Percentiles rank a stretch among this genome's conserved stretches.
These are phyloP conservation scores for Botrytis pseudocinerea DNA, from an alignment of 2,329 filamentous ascomycete genomes.

Conservation along the genomic window DNA sequence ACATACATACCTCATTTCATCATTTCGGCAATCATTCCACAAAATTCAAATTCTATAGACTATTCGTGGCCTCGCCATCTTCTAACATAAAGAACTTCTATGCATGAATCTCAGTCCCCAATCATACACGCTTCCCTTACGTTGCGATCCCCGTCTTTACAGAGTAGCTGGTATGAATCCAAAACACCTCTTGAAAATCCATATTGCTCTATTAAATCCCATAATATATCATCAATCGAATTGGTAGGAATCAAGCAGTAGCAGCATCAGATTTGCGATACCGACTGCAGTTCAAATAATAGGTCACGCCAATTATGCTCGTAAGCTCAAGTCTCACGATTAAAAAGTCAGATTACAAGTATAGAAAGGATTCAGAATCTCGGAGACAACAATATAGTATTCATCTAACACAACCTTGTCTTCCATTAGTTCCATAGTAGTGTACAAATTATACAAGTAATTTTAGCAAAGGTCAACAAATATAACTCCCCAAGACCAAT, in stretches of 20 bases:
- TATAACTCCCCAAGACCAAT: conserved; percentile 8
- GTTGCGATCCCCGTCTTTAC: neutral
- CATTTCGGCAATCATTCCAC: neutral
- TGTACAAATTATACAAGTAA: conserved; percentile 22
- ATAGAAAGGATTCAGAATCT: neutral
- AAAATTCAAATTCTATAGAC: neutral
- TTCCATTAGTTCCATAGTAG: neutral
- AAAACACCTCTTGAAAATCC: neutral
- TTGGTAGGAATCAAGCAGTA: neutral
- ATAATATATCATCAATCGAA: neutral
- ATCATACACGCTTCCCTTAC: neutral
- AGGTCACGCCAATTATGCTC: neutral
- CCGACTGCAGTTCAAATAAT: no score
- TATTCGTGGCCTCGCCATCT: neutral
- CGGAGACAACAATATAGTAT: neutral
- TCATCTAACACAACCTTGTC: neutral
- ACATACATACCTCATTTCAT: neutral
- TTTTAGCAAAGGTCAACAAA: conserved; percentile 1
- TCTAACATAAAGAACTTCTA: neutral
- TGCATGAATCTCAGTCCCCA: neutral
- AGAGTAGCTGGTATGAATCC: no score
- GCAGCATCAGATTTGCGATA: neutral
- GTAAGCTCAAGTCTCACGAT: neutral
- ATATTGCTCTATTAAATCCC: neutral
- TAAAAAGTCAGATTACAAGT: neutral